A percentile compares a stretch with the other conserved stretches of the same genome.
phyloP scores from a whole-genome alignment of 768 basidiomycete genomes.

The Neoboletus brunneissimus region DNA sequence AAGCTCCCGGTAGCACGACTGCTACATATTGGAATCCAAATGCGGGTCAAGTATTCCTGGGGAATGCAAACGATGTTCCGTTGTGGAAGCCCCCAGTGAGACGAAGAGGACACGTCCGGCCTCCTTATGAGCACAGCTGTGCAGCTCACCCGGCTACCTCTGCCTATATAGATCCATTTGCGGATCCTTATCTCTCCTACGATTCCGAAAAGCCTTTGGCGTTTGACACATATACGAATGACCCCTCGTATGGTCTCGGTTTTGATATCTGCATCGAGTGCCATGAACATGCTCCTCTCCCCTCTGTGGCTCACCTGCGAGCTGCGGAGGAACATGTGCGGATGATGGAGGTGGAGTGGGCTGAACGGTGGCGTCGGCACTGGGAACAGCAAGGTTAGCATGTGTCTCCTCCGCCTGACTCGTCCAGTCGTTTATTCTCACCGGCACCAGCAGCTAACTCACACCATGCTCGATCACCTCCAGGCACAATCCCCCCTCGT shows the following conservation, averaged over 20 bases:
- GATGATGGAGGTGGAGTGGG: constrained; percentile 67
- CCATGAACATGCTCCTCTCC: constrained; percentile 76
- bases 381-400: constrained; percentile 19
- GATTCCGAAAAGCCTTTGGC: constrained; percentile 28
- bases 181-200: constrained; percentile 11
- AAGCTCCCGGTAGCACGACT: constrained; percentile 33
- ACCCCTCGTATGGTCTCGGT: constrained; percentile 54
- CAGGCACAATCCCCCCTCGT: constrained; percentile 44
- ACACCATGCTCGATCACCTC: not conserved
- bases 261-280: constrained; percentile 89
- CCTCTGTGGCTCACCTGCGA: constrained; percentile 59
- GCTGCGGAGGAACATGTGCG: constrained; percentile 74
- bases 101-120: constrained; percentile 6
- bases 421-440: not conserved
- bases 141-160: not conserved
- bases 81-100: constrained; percentile 30
- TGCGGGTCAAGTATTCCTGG: constrained; percentile 72
- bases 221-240: constrained; percentile 38
- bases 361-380: constrained; percentile 36
- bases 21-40: constrained; percentile 50
- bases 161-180: constrained; percentile 17
- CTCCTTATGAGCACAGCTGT: not conserved
- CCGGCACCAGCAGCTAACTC: constrained; percentile 12
- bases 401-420: not conserved
- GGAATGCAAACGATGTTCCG: constrained; percentile 82